A percentile compares a stretch with the other conserved stretches of the same genome.
Evolutionary conservation across 768 basidiomycete species (phyloP).

Genomic region (Mycena chlorophos): DNA sequence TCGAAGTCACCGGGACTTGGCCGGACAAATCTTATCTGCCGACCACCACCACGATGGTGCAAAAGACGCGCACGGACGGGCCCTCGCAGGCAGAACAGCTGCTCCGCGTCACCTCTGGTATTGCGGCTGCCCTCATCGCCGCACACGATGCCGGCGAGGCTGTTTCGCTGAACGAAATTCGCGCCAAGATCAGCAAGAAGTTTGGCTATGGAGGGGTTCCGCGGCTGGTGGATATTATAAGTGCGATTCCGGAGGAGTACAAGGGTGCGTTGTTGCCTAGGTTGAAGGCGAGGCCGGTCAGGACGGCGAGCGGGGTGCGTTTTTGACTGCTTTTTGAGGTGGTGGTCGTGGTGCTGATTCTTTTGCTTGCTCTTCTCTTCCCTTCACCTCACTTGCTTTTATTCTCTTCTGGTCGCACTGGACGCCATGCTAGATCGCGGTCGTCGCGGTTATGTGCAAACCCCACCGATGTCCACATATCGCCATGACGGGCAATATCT

Average conservation of each 20-base stretch:
- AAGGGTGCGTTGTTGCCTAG: constrained; percentile 89
- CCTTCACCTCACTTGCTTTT: too few species aligned
- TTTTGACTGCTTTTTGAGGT: neutral
- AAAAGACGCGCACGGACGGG: constrained; percentile 38
- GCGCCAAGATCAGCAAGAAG: constrained; percentile 88
- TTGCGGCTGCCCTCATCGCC: constrained; percentile 91
- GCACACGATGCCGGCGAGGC: constrained; percentile 76
- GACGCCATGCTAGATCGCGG: constrained; percentile 72
- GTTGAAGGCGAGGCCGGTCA: constrained; percentile 88
- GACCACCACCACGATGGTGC: constrained; percentile 10
- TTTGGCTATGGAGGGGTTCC: constrained; percentile 85
- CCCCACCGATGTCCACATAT: constrained; percentile 99
- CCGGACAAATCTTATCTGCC: neutral
- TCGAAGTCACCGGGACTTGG: neutral
- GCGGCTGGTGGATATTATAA: constrained; percentile 94
- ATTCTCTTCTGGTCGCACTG: neutral
- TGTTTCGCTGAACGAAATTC: constrained; percentile 85
- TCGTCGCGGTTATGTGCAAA: constrained; percentile 99
- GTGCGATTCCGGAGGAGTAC: constrained; percentile 96
- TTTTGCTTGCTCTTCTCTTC: neutral
- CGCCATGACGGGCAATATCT: constrained; percentile 99
- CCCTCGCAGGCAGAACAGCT: constrained; percentile 90
- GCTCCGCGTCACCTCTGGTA: constrained; percentile 88
- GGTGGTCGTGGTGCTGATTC: too few species aligned
- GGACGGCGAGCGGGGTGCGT: constrained; percentile 93